Percentiles rank a stretch among this genome's conserved stretches.
Evolutionary conservation across 202 grass and related monocot species (phyloP).

Genomic region (Setaria italica): DNA sequence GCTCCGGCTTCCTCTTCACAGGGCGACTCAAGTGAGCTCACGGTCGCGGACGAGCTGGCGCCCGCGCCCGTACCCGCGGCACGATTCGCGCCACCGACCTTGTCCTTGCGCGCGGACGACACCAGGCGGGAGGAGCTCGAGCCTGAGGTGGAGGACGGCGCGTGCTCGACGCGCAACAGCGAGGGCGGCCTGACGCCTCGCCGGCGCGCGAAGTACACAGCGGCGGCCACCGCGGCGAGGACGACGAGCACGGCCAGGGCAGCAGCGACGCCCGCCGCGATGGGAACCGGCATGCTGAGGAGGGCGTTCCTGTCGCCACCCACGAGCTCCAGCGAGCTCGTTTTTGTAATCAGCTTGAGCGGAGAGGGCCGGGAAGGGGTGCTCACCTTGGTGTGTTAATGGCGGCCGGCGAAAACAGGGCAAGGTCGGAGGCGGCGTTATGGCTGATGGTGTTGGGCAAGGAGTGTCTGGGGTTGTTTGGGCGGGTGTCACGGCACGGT

Average conservation of each 20-base stretch:
- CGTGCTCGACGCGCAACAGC: constrained; percentile 52
- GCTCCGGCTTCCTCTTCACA: constrained; percentile 32
- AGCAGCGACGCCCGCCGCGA: constrained; percentile 15
- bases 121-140: constrained; percentile 51
- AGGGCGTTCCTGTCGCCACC: neutral
- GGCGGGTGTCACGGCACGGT: too few relatives aligned
- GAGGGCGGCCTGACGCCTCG: constrained; percentile 33
- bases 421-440: too few relatives aligned
- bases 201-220: constrained; percentile 32
- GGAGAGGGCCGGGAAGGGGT: too few relatives aligned
- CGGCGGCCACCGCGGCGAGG: constrained; percentile 12
- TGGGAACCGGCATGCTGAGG: constrained; percentile 39
- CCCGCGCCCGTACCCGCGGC: neutral
- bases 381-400: too few relatives aligned
- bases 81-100: neutral
- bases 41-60: constrained; percentile 47
- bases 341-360: too few relatives aligned
- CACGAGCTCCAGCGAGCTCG: too few relatives aligned
- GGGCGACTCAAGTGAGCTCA: constrained; percentile 55
- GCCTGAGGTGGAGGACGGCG: constrained; percentile 43
- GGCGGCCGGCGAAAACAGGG: too few relatives aligned
- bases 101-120: constrained; percentile 53
- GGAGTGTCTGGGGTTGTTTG: too few relatives aligned
- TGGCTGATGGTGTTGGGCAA: too few relatives aligned
- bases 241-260: constrained; percentile 40